These are phyloP conservation scores for Irpex sp. DNA, from an alignment of 1,284 basidiomycete species.

Conservation along the genomic window DNA sequence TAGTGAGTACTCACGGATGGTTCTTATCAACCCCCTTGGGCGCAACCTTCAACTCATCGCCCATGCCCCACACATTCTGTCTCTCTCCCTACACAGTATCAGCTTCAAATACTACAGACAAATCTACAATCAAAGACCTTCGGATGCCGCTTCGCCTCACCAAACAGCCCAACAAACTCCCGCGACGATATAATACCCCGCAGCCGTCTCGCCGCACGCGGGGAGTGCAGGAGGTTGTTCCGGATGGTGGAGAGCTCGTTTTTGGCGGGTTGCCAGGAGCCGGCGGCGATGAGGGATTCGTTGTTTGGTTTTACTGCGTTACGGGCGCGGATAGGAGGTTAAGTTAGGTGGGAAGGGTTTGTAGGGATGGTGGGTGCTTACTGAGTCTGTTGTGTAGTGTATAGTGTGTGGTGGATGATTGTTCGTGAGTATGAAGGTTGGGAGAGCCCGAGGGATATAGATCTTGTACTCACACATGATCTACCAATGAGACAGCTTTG, in stretches of 20 bases:
- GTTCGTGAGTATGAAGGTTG: not conserved
- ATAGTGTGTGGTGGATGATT: too few species aligned
- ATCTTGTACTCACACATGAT: constrained; percentile 34
- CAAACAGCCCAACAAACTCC: constrained; percentile 72
- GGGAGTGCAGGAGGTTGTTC: constrained; percentile 60
- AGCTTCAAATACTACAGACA: too few species aligned
- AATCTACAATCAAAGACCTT: constrained; percentile 23
- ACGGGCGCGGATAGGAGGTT: not conserved
- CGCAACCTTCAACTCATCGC: constrained; percentile 78
- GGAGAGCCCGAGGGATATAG: not conserved
- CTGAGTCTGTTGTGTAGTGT: not conserved
- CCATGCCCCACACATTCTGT: constrained; percentile 75
- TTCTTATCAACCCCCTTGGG: constrained; percentile 86
- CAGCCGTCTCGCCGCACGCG: constrained; percentile 45
- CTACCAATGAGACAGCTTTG: constrained; percentile 23
- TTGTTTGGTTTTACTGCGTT: constrained; percentile 64
- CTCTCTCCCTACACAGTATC: constrained; percentile 37
- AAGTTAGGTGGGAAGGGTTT: constrained; percentile 14
- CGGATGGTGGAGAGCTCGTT: constrained; percentile 77
- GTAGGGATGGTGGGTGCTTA: not conserved
- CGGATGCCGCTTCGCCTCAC: constrained; percentile 58
- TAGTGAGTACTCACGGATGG: constrained; percentile 51
- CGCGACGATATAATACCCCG: constrained; percentile 60
- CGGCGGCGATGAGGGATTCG: constrained; percentile 73
- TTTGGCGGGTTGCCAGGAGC: constrained; percentile 81